These are phyloP conservation scores for Mortierella claussenii DNA, from an alignment of 192 early-diverging fungal species.

Conservation along the genomic window DNA sequence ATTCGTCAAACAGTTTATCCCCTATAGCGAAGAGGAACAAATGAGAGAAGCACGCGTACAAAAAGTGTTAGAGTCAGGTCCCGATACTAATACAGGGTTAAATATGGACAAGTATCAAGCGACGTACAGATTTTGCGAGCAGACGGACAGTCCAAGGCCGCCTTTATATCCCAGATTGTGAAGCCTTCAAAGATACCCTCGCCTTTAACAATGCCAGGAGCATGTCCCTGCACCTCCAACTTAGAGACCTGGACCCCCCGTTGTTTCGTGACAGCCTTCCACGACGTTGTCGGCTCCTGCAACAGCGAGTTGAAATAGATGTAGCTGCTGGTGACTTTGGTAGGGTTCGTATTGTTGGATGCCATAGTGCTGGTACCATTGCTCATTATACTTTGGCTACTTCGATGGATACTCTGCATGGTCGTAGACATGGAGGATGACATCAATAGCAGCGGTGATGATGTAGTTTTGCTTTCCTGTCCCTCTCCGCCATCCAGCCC, in stretches of 20 bases:
- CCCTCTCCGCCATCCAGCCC: constrained; percentile 19
- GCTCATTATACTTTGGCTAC: constrained; percentile 39
- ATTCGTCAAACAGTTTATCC: constrained; percentile 58
- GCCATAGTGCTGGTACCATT: constrained; percentile 46
- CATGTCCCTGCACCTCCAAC: constrained; percentile 49
- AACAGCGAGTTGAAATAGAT: constrained; percentile 45
- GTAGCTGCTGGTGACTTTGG: constrained; percentile 41
- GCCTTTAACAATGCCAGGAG: constrained; percentile 47
- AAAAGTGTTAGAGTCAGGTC: too few species aligned
- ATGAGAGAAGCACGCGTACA: too few species aligned
- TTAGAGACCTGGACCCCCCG: constrained; percentile 42
- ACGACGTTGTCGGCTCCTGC: constrained; percentile 35
- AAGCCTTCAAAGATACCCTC: constrained; percentile 55
- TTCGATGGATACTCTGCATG: constrained; percentile 27
- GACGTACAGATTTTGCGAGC: constrained; percentile 56
- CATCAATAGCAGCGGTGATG: constrained; percentile 45
- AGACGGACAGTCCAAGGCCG: constrained; percentile 52
- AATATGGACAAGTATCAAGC: neutral
- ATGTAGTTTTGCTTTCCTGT: constrained; percentile 10
- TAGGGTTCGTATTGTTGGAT: constrained; percentile 39
- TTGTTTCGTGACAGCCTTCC: constrained; percentile 39
- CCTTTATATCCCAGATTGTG: constrained; percentile 63
- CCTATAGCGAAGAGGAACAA: constrained; percentile 22
- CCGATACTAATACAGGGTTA: too few species aligned
- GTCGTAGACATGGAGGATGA: constrained; percentile 48